Base-by-base conservation (phyloP, 768 basidiomycete species). In the Boletus tylopilopsis region DNA sequence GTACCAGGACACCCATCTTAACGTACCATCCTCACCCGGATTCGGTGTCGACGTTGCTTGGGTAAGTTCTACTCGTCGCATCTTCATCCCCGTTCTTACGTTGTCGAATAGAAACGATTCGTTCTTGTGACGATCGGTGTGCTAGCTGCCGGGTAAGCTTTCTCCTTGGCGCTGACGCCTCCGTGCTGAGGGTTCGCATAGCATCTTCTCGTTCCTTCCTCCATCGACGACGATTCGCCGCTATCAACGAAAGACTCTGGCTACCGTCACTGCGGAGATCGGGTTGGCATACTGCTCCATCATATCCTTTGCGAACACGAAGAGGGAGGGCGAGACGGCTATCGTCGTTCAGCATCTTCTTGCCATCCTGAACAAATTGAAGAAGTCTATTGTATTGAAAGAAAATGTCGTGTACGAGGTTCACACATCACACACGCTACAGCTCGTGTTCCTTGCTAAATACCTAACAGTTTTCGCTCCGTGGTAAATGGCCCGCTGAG, bases 401-500 rank as follows among this genome's bases (percentile, higher is more conserved):
- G 65, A 71, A 6, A 87, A 88, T 59, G 78, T 79, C 18, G 69
- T 76, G 1, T 88, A 87, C 50, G 87, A 88, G 76, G 86, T 84
- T 27, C 10, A 73, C 47, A 33, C 29, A 27, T 22, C 21, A 18
- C 13, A 42, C 19, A 35, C 1, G 1, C 29, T 13, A 53, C 21
- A 32, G 45, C 18, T 53, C 51, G 19, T 8, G 9, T 12, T 15
- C 24, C 18, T 23, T 32, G 9, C 43, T 54, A 5, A 54, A 16
- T 25, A 16, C 18, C 10, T 23, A 45, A 8, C 59, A 92, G 84
- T 81, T 90, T 62, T 90, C 89, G 0, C 66, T 93, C 21, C 68
- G 81, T 44, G 91, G 90, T 1, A 71, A 75, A 55, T 93, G 89
- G 91, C 91, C 91, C 1, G 78, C 79, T n/a, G 70, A 86, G 48